Base-by-base conservation (phyloP, 306 rosid species). In the Quercus ilex region DNA sequence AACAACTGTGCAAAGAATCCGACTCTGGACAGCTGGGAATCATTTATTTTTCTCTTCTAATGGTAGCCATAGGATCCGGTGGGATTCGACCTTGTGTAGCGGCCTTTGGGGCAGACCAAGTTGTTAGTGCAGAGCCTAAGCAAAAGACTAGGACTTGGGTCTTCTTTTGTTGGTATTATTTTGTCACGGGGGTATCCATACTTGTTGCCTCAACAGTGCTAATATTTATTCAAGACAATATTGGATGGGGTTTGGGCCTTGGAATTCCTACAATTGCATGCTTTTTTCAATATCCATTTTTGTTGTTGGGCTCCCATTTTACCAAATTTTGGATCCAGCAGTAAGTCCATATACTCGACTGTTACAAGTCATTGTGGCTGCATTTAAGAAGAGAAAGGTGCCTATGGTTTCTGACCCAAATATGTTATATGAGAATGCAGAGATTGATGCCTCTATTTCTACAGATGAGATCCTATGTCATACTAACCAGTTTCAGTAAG, bases 61-160 rank as follows among this genome's bases (percentile, higher is more conserved):
- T 94, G 0, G 80, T 89, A 3, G 97, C 98, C 0, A 3, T 92
- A 6, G 98, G 97, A 62, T 85, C 98, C 4, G 98, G 97, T 1
- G 98, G 98, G 51, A 92, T 94, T 88, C 97, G 98, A 55, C 98
- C 97, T 70, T 94, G 98, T 14, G 92, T 94, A 5, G 97, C 92
- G 10, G 87, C 98, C 4, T 94, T 94, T 68, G 98, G 98, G 35
- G 98, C 98, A 0, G 98, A 94, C 60, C 98, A 94, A 68, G 87
- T 94, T 3, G 93, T 35, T 5, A 5, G 92, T 49, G 97, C 85
- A 13, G 97, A 94, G 74, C 88, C 93, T 0, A 86, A 88, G 7
- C 90, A 85, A 4, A 69, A 80, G 69, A 92, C 88, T 8, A 94
- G 74, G 81, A 94, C 91, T 31, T 94, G 96, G 92, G 79, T 79